phyloP scores from a whole-genome alignment of 495 filamentous ascomycete species.

The Friedmanniomyces simplex region DNA sequence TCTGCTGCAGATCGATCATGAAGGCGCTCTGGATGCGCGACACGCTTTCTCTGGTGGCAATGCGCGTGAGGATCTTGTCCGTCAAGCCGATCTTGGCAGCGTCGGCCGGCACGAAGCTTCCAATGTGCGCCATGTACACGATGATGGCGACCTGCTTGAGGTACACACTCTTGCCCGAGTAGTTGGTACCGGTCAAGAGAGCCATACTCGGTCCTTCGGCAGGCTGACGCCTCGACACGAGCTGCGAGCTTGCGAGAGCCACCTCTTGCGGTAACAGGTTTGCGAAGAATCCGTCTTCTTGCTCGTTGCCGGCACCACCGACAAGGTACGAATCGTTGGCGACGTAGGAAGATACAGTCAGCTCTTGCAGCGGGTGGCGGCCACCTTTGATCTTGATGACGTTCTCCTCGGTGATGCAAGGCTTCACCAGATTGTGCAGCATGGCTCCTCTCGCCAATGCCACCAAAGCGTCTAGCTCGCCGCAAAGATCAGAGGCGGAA shows the following conservation, averaged over 20 bases:
- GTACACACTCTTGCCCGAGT: slow-evolving; percentile 92
- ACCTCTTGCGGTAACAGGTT: not conserved
- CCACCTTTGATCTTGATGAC: slow-evolving; percentile 67
- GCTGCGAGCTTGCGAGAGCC: not conserved
- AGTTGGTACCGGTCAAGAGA: slow-evolving; percentile 86
- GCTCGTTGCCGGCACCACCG: slow-evolving; percentile 45
- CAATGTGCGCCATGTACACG: slow-evolving; percentile 86
- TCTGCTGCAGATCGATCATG: slow-evolving; percentile 84
- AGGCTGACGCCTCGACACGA: not conserved
- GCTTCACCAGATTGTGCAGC: slow-evolving; percentile 60
- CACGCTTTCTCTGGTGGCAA: slow-evolving; percentile 78
- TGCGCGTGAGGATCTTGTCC: slow-evolving; percentile 84
- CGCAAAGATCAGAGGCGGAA: slow-evolving; percentile 61
- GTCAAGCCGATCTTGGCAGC: slow-evolving; percentile 74
- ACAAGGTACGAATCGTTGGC: slow-evolving; percentile 64
- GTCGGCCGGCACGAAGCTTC: slow-evolving; percentile 79
- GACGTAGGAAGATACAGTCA: slow-evolving; percentile 76
- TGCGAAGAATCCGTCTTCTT: not conserved
- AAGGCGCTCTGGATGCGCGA: slow-evolving; percentile 83
- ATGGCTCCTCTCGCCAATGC: slow-evolving; percentile 71
- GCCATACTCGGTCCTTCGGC: slow-evolving; percentile 55
- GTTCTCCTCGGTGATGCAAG: slow-evolving; percentile 61
- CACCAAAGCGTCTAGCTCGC: slow-evolving; percentile 68
- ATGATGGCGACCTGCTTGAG: slow-evolving; percentile 94
- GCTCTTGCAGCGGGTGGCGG: slow-evolving; percentile 83